Evolutionary conservation across 2,329 filamentous ascomycete species (phyloP).

Genomic region (Paraphoma sp.): DNA sequence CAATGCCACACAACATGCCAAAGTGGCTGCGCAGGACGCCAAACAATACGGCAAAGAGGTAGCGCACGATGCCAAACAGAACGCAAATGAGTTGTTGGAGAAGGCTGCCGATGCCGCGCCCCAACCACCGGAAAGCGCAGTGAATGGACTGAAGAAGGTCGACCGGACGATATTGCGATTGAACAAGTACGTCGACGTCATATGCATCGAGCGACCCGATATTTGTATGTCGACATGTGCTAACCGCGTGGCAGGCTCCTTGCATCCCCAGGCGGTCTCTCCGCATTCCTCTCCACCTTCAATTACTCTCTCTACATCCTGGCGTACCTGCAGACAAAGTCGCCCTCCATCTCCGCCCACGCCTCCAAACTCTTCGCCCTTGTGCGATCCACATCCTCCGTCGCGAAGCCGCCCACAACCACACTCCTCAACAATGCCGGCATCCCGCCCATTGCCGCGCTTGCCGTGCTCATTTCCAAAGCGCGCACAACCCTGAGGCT

Average conservation of each 20-base stretch:
- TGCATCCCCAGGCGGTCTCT: constrained; percentile 53
- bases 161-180: constrained; percentile 51
- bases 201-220: not conserved
- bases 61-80: constrained; percentile 43
- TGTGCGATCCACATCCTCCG: constrained; percentile 38
- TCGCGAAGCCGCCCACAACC: constrained; percentile 29
- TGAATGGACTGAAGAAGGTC: constrained; percentile 40
- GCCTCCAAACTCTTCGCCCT: constrained; percentile 40
- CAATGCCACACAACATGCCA: constrained; percentile 44
- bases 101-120: constrained; percentile 30
- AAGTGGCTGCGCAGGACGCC: constrained; percentile 7
- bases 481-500: constrained; percentile 54
- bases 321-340: constrained; percentile 51
- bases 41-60: constrained; percentile 29
- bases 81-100: constrained; percentile 33
- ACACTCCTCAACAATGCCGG: constrained; percentile 33
- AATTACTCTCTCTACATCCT: constrained; percentile 56
- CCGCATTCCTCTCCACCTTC: constrained; percentile 54
- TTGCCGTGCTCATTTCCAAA: constrained; percentile 49
- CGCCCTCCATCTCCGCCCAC: constrained; percentile 36
- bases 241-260: constrained; percentile 44
- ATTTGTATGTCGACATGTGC: not conserved
- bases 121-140: constrained; percentile 22
- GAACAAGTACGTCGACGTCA: constrained; percentile 48
- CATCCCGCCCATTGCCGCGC: constrained; percentile 42